These are phyloP conservation scores for Bipolaris victoriae DNA, from an alignment of 2,329 filamentous ascomycete species.

Conservation along the genomic window DNA sequence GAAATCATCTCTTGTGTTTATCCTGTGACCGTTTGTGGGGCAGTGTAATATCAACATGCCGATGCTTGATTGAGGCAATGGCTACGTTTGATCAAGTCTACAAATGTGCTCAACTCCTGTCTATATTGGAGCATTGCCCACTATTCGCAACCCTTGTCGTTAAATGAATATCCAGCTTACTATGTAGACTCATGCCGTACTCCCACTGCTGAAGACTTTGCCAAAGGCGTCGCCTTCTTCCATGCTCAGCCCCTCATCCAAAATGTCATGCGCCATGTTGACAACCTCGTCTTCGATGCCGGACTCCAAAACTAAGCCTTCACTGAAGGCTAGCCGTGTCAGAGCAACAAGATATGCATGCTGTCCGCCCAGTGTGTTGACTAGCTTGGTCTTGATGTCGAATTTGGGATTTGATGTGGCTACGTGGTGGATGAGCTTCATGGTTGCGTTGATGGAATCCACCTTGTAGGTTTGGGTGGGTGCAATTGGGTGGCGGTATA, in stretches of 20 bases:
- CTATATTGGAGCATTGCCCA: too few relatives aligned
- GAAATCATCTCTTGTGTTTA: neutral
- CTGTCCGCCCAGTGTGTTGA: slow-evolving; percentile 70
- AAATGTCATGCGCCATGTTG: slow-evolving; percentile 78
- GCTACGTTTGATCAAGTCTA: too few relatives aligned
- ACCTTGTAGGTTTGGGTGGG: slow-evolving; percentile 51
- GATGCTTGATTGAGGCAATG: too few relatives aligned
- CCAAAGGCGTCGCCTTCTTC: slow-evolving; percentile 72
- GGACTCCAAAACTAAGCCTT: slow-evolving; percentile 76
- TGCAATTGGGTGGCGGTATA: slow-evolving; percentile 56
- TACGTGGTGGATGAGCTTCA: slow-evolving; percentile 66
- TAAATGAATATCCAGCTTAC: too few relatives aligned
- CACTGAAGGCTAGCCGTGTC: slow-evolving; percentile 83
- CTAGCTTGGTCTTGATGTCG: slow-evolving; percentile 74
- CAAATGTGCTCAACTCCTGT: too few relatives aligned
- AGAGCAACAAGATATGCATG: slow-evolving; percentile 84
- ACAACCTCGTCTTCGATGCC: slow-evolving; percentile 79
- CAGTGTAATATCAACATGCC: too few relatives aligned
- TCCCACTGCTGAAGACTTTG: slow-evolving; percentile 49
- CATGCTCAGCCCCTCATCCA: slow-evolving; percentile 81
- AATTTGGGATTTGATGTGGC: slow-evolving; percentile 66
- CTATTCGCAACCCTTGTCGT: too few relatives aligned
- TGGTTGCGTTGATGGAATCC: slow-evolving; percentile 63
- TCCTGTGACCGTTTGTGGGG: too few relatives aligned
- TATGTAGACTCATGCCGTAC: slow-evolving; percentile 1